A percentile compares a stretch with the other conserved stretches of the same genome.
phyloP scores from a whole-genome alignment of 2,329 filamentous ascomycete species.

The Exserohilum turcica region DNA sequence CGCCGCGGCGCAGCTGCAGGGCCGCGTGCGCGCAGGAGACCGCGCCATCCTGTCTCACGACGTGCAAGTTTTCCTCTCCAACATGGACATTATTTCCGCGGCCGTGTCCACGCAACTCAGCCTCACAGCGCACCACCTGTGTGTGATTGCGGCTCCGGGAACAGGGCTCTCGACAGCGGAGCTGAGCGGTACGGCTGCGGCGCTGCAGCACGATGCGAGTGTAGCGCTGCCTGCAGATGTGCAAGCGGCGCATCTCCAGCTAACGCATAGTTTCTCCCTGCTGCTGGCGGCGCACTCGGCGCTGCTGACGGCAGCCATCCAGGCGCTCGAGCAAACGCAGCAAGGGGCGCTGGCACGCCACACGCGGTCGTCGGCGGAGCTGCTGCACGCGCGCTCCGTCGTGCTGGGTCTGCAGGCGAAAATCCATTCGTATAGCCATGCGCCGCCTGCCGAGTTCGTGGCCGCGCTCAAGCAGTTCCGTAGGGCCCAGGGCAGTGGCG shows the following conservation, averaged over 20 bases:
- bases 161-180: conserved; percentile 14
- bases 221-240: conserved; percentile 31
- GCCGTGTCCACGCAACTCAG: conserved; percentile 44
- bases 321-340: conserved; percentile 54
- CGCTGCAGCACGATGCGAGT: conserved; percentile 19
- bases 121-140: conserved; percentile 38
- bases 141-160: conserved; percentile 37
- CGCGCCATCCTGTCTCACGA: conserved; percentile 49
- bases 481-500: conserved; percentile 37
- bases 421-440: conserved; percentile 34
- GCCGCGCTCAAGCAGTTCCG: conserved; percentile 41
- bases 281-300: conserved; percentile 47
- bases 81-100: conserved; percentile 43
- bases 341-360: conserved; percentile 52
- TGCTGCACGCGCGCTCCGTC: conserved; percentile 49
- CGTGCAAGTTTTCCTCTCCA: conserved; percentile 48
- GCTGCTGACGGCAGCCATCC: conserved; percentile 48
- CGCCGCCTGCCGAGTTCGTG: conserved; percentile 35
- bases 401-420: conserved; percentile 51
- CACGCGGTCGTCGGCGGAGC: conserved; percentile 51
- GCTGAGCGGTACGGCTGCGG: conserved; percentile 17
- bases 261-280: conserved; percentile 41
- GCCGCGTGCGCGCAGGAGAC: conserved; percentile 45
- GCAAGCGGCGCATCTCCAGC: conserved; percentile 32
- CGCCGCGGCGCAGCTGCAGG: conserved; percentile 48